Evolutionary conservation across 1,284 basidiomycete genomes (phyloP), one percentile per base, ranked within the genome.

Genomic region (Rhodotorula sp.): DNA sequence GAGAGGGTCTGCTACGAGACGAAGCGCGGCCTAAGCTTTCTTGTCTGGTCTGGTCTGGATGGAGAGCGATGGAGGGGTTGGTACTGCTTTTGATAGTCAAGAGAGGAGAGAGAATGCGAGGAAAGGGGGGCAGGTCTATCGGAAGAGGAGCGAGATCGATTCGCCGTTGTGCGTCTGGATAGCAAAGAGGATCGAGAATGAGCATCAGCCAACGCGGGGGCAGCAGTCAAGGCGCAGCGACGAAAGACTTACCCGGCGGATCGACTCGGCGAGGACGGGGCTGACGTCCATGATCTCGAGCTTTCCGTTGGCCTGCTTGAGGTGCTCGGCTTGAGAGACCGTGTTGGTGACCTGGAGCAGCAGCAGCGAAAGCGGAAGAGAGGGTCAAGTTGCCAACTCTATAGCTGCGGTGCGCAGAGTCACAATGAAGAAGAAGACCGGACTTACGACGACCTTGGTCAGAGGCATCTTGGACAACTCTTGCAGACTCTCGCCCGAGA

Each of bases 211-310:
- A 26, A 24, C 12, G 20, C 49, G 30, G 10, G n/a, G 6, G 69
- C 6, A 29, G 14, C 6, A 10, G 4, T 12, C 15, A 8, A 17
- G 48, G 14, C 18, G 17, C 45, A n/a, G 20, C 24, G 18, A 45
- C 18, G 48, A 42, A 22, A 22, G 48, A 53, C 74, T 44, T 42
- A 78, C 77, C 49, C 95, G 84, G 60, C 96, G 89, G 75, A 99
- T 97, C 78, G 91, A 93, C 84, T 99, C 95, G 17, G 95, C 91
- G 68, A 99, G 90, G 56, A 92, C 91, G 2, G 91, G 88, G 71
- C 89, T 90, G 75, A 98, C 87, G 81, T 98, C 95, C 79, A 99
- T 83, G 48, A 82, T 81, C 68, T 85, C 84, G 66, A 86, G 77
- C 72, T 83, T 81, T 85, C 64, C 83, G 29, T 79, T 76, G 59